Evolutionary conservation across 2,329 filamentous ascomycete species (phyloP).

Genomic region (Stemphylium lycopersici): DNA sequence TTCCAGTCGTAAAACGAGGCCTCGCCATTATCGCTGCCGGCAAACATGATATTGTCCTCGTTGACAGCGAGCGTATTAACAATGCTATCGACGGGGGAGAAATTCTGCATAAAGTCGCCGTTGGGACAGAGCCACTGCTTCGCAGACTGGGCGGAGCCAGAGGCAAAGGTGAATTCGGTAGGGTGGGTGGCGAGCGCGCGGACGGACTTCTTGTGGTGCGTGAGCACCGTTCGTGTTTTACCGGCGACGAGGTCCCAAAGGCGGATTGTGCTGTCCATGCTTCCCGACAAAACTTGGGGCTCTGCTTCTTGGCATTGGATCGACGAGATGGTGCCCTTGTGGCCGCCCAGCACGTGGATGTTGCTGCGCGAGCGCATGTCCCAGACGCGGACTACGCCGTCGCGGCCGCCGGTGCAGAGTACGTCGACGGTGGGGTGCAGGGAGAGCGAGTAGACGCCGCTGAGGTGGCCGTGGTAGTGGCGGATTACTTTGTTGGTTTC

Average conservation of each 20-base stretch:
- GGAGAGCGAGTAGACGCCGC: slow-evolving; percentile 89
- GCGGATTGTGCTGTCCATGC: slow-evolving; percentile 69
- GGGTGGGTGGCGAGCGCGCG: slow-evolving; percentile 84
- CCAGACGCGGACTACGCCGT: slow-evolving; percentile 95
- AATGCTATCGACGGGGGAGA: slow-evolving; percentile 93
- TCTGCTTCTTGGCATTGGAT: slow-evolving; percentile 95
- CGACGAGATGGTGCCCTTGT: slow-evolving; percentile 88
- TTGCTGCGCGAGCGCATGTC: slow-evolving; percentile 96
- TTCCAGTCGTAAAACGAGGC: slow-evolving; percentile 99
- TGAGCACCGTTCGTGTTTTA: slow-evolving; percentile 94
- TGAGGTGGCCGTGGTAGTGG: slow-evolving; percentile 96
- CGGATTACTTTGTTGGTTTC: slow-evolving; percentile 92
- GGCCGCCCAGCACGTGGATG: slow-evolving; percentile 88
- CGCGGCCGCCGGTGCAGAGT: slow-evolving; percentile 89
- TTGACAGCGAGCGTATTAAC: slow-evolving; percentile 95
- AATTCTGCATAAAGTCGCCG: slow-evolving; percentile 98
- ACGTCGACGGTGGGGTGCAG: slow-evolving; percentile 96
- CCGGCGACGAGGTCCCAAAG: slow-evolving; percentile 96
- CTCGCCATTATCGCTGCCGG: slow-evolving; percentile 92
- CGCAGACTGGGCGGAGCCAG: slow-evolving; percentile 87
- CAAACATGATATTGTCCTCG: slow-evolving; percentile 93
- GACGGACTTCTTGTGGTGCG: slow-evolving; percentile 98
- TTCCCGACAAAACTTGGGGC: slow-evolving; percentile 92
- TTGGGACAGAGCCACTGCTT: slow-evolving; percentile 99
- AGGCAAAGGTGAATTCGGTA: slow-evolving; percentile 94